Conservation (phyloP, 2,329 filamentous ascomycete genomes). For the Exophiala viscosa region DNA sequence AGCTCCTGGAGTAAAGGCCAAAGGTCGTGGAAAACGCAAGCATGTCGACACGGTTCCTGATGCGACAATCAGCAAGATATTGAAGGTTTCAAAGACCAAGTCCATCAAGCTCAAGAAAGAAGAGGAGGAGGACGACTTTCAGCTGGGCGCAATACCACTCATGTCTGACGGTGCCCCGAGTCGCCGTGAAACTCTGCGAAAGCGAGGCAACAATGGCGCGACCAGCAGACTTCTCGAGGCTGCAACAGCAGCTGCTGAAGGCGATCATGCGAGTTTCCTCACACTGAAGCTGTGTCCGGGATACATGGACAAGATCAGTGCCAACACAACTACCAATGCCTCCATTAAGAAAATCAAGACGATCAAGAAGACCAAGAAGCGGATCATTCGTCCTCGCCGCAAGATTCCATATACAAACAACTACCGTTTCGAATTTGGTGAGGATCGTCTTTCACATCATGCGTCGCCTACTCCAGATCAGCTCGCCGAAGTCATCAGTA, state of each 20-base stretch:
- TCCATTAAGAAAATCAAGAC: not conserved
- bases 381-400: not conserved
- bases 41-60: not conserved
- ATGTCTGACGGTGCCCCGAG: not conserved
- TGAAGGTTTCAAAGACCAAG: not conserved
- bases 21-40: too few relatives aligned
- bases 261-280: too few relatives aligned
- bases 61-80: not conserved
- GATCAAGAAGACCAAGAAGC: not conserved
- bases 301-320: too few relatives aligned
- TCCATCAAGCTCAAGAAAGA: not conserved
- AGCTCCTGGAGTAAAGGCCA: too few relatives aligned
- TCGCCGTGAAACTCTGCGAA: not conserved
- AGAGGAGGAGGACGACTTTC: not conserved
- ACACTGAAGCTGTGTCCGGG: too few relatives aligned
- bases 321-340: too few relatives aligned
- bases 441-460: slow-evolving; percentile 5
- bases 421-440: slow-evolving; percentile 16
- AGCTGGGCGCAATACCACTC: too few relatives aligned
- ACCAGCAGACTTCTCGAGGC: too few relatives aligned
- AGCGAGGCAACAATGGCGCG: not conserved
- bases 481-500: slow-evolving; percentile 7
- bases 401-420: slow-evolving; percentile 7
- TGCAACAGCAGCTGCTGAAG: too few relatives aligned
- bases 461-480: not conserved